Evolutionary conservation across 768 basidiomycete species (phyloP), one percentile per base, ranked within the genome.

Genomic region (Russula brevipes): DNA sequence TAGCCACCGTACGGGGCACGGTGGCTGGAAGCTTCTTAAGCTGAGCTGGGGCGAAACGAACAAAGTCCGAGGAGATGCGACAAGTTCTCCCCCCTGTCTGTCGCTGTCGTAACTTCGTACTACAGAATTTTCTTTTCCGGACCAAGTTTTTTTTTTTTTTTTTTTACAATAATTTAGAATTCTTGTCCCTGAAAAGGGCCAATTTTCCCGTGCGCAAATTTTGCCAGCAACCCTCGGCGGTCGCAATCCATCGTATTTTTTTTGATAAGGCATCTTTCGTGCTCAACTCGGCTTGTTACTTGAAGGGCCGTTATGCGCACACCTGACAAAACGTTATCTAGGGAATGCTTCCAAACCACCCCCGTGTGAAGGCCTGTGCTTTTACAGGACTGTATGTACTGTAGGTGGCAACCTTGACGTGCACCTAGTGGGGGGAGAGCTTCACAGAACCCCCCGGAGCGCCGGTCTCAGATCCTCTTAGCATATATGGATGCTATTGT

Each of bases 381-480:
- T 53, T 47, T 51, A 24, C 54, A 17, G 42, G 17, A 49, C 16
- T 16, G 35, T 41, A 31, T 11, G 50, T 31, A 49, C 36, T 47
- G 39, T 30, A 41, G 39, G 46, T 16, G 45, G 62, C 19, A 41
- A 49, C 39, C 46, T 59, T 31, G 52, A 38, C 35, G 36, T 36
- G 61, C 39, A 17, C 54, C 35, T 39, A 12, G 38, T 7, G 38
- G 35, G 38, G n/a, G 36, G 14, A 12, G 45, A 19, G 24, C 45
- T 39, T 46, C 41, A 52, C 36, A 53, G 52, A 57, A 31, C 35
- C 33, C 51, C n/a, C 55, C 56, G 50, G 57, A 59, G 57, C 62
- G 62, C 57, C 52, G 45, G 50, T 36, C 31, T 47, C 19, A 42
- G 62, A 57, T 57, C 49, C 17, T 38, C n/a, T 38, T 39, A 30